phyloP scores from a whole-genome alignment of 106 monocot genomes.

The Iris macrosiphon region DNA sequence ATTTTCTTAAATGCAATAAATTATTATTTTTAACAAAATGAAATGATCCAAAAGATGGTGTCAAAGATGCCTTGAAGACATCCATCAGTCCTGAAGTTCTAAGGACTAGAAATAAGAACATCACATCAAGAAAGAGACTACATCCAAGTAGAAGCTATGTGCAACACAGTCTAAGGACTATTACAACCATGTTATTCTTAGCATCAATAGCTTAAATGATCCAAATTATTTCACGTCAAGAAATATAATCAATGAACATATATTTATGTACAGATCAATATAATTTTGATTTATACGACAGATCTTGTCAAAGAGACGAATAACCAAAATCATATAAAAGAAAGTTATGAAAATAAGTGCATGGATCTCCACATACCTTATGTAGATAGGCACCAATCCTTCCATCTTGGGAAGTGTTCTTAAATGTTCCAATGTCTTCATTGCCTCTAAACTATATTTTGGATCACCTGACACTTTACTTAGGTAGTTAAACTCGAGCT shows the following conservation, averaged over 20 bases:
- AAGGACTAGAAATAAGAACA: neutral
- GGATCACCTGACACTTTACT: conserved; percentile 75
- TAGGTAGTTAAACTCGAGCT: conserved; percentile 93
- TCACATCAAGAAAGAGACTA: neutral
- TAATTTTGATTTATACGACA: no score
- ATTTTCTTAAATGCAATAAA: no score
- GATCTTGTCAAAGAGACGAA: neutral
- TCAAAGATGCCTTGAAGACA: neutral
- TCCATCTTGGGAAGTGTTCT: conserved; percentile 70
- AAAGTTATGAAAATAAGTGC: no score
- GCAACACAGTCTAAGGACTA: neutral
- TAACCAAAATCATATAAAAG: neutral
- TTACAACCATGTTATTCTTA: neutral
- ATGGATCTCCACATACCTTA: conserved; percentile 44
- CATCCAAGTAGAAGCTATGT: neutral
- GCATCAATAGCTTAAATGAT: neutral
- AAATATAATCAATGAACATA: no score
- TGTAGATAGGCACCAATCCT: conserved; percentile 89
- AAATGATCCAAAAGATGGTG: neutral
- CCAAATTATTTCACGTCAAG: neutral
- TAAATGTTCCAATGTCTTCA: conserved; percentile 90
- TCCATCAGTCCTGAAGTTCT: neutral
- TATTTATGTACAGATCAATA: no score
- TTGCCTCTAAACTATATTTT: conserved; percentile 65
- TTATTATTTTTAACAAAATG: no score